Percentiles rank a stretch among this genome's conserved stretches.
These are phyloP conservation scores for Blastobotrys capitulatus DNA, from an alignment of 1,139 yeast species.

Conservation along the genomic window DNA sequence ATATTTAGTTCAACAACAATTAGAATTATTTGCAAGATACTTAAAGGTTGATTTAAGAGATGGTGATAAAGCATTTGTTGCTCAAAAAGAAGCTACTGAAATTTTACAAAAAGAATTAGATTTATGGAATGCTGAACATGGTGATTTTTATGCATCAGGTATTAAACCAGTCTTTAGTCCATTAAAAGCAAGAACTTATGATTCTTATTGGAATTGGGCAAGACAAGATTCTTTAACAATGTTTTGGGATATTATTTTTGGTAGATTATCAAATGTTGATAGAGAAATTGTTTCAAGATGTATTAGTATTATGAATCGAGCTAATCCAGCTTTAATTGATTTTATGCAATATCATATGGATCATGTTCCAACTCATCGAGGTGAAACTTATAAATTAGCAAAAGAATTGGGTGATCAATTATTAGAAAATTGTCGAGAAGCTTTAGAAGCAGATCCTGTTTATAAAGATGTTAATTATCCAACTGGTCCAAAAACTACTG, in stretches of 20 bases:
- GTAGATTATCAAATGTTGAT: conserved; percentile 82
- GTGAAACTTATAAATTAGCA: conserved; percentile 84
- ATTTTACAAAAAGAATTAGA: conserved; percentile 87
- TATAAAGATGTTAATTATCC: conserved; percentile 92
- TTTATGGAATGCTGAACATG: conserved; percentile 90
- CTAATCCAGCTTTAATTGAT: conserved; percentile 88
- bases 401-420: conserved; percentile 87
- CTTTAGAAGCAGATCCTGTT: conserved; percentile 74
- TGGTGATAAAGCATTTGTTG: conserved; percentile 80
- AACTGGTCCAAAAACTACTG: conserved; percentile 88
- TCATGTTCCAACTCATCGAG: conserved; percentile 82
- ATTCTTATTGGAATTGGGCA: conserved; percentile 99
- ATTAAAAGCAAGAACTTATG: conserved; percentile 91
- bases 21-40: conserved; percentile 92
- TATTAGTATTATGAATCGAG: conserved; percentile 95
- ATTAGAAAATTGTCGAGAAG: conserved; percentile 92
- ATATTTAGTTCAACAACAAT: conserved; percentile 86
- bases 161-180: conserved; percentile 86
- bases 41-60: conserved; percentile 85
- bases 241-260: conserved; percentile 94
- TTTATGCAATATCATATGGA: conserved; percentile 98
- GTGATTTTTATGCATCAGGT: conserved; percentile 91
- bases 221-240: conserved; percentile 92
- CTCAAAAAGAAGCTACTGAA: conserved; percentile 82
- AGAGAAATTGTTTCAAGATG: conserved; percentile 96